A percentile compares a stretch with the other conserved stretches of the same genome.
These are phyloP conservation scores for Ophiocordyceps camponoti-leonardi DNA, from an alignment of 2,329 filamentous ascomycete genomes.

Conservation along the genomic window DNA sequence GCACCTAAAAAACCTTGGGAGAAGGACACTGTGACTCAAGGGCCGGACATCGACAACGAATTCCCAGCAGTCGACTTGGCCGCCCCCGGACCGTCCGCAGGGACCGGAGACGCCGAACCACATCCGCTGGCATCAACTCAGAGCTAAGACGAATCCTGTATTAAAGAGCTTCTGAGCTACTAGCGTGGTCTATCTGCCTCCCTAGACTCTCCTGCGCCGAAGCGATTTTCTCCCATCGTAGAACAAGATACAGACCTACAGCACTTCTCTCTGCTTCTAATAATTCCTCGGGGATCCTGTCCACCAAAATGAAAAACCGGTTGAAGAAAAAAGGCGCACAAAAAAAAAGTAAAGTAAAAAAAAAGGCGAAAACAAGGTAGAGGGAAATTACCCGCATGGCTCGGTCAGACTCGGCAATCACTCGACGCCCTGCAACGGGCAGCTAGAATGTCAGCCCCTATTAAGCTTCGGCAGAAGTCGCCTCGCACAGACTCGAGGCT, in stretches of 20 bases:
- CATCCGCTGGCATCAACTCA: neutral
- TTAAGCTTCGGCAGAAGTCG: neutral
- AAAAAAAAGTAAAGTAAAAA: neutral
- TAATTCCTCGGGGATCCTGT: slow-evolving; percentile 1
- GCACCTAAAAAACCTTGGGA: slow-evolving; percentile 63
- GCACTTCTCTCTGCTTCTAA: neutral
- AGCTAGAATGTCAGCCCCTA: neutral
- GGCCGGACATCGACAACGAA: slow-evolving; percentile 13
- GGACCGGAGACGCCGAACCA: too few species aligned
- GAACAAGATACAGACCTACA: slow-evolving; percentile 4
- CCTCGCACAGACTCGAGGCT: neutral
- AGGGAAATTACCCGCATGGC: neutral
- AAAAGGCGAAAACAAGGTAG: neutral
- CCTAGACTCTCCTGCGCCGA: slow-evolving; percentile 1
- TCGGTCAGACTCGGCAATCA: slow-evolving; percentile 1
- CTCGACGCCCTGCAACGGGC: neutral
- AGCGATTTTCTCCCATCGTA: slow-evolving; percentile 1
- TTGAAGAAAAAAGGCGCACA: neutral
- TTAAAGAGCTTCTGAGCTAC: slow-evolving; percentile 4
- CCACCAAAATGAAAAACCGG: neutral
- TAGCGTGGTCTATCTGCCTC: slow-evolving; percentile 3
- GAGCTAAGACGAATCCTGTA: slow-evolving; percentile 3
- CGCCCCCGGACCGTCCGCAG: neutral
- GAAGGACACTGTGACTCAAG: slow-evolving; percentile 22
- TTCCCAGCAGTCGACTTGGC: slow-evolving; percentile 19